Conservation (phyloP, 1,284 basidiomycete genomes). For the Termitomyces sp. region DNA sequence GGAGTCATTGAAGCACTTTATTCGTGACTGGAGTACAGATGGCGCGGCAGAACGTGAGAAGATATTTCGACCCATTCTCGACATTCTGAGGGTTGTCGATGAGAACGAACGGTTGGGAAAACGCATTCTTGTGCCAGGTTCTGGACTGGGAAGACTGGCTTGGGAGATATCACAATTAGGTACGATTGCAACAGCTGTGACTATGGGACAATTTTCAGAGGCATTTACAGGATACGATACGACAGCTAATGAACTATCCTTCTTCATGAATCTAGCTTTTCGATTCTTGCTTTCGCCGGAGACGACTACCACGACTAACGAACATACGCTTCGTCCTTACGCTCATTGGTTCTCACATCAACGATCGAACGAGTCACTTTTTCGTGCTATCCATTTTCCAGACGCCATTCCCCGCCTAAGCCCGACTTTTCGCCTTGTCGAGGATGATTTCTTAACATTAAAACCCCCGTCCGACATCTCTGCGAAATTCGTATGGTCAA, state of each 20-base stretch:
- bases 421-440: conserved; percentile 38
- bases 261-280: conserved; percentile 59
- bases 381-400: conserved; percentile 51
- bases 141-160: conserved; percentile 57
- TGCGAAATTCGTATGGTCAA: conserved; percentile 14
- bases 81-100: conserved; percentile 34
- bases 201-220: background rate
- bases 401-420: conserved; percentile 51
- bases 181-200: conserved; percentile 21
- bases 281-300: conserved; percentile 49
- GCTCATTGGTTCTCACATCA: conserved; percentile 69
- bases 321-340: conserved; percentile 54
- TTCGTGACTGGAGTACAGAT: conserved; percentile 62
- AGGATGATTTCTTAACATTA: conserved; percentile 51
- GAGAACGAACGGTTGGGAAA: conserved; percentile 25
- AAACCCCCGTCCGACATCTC: conserved; percentile 14
- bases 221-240: conserved; percentile 42
- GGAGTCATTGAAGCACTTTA: conserved; percentile 60
- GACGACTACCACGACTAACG: conserved; percentile 34
- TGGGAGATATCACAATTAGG: conserved; percentile 63
- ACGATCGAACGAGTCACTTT: conserved; percentile 41
- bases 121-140: conserved; percentile 57
- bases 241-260: conserved; percentile 57
- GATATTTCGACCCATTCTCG: conserved; percentile 53
- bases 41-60: conserved; percentile 45